Base-by-base conservation (phyloP, 192 early-diverging fungal species). In the Powellomyces hirtus region DNA sequence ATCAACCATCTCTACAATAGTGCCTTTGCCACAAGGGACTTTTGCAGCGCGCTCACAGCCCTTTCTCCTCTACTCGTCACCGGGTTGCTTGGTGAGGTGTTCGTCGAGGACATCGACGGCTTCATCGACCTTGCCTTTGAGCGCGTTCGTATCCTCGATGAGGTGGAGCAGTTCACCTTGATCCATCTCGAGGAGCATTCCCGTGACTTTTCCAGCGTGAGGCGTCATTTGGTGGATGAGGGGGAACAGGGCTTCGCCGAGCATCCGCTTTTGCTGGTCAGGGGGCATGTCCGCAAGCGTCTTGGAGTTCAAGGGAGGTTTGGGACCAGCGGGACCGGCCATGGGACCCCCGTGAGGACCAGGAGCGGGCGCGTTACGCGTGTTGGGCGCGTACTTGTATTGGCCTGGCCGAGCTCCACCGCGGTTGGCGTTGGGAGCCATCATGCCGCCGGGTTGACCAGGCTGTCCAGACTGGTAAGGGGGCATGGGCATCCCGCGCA, bases 171-270 rank as follows among this genome's bases (percentile, higher is more conserved):
- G 79, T 75, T 99, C 97, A 53, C 84, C 75, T 72, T 95, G 94
- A 75, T 98, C 94, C 96, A 98, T 99, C 82, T 99, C 96, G 51
- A 98, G 83, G 59, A 96, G 84, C 96, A 99, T 98, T 64, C 97
- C 97, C 31, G 96, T 98, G 75, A 99, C 93, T 89, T 99, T 98
- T 67, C 94, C 93, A 55, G 96, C 93, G 62, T 83, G 78, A 52
- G 87, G 85, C 72, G 92, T 84, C 49, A 84, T 87, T 38, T 70
- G 65, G 58, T 85, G 79, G 66, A 98, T 94, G 46, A 89, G 80
- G 10, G 94, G 94, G 81, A 93, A 99, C 52, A 99, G 83, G 51
- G 89, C 86, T 82, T 99, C 96, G 64, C 97, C 97, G 30, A 99
- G 89, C 80, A 93, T 88, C 73, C 93, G 92, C 83, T 99, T 99